Base-by-base conservation (phyloP, 345 rosid genomes). In the Firmiana major region DNA sequence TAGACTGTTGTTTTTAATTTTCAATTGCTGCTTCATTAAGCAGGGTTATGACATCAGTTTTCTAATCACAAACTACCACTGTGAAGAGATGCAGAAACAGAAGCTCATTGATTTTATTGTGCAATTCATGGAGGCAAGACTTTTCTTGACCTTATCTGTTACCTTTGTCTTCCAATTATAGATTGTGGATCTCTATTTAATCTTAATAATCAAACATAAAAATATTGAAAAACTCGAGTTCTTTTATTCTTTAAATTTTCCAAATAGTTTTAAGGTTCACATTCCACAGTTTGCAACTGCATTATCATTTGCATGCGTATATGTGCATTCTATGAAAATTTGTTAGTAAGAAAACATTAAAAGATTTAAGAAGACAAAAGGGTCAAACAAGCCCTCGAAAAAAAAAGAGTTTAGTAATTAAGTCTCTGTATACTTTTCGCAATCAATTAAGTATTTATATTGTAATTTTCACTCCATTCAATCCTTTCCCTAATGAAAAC, bases 31-130 rank as follows among this genome's bases (percentile, higher is more conserved):
- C 48, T 75, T 84, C 66, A 62, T 65, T 74, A 78, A 62, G 51
- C 90, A 96, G 99, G 99, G 99, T 72, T 92, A 93, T 85, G 99
- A 96, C 83, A 91, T 96, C 26, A 96, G 99, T 86, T 96, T 96
- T 87, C 97, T 96, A 24, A 89, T 93, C 82, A 96, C 98, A 17
- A 93, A 96, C 88, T 93, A 87, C 85, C 98, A 93, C 86, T 93
- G 97, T 17, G 98, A 96, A 85, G 98, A 96, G 78, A 91, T 96
- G 99, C 99, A 93, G 86, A 96, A 96, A 84, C 91, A 87, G 76
- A 96, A 91, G 86, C 97, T 96, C 64, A 91, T 96, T 24, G 97
- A 96, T 87, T 96, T 96, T 85, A 93, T 96, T 11, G 87, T 96
- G 85, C 98, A 96, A 83, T 96, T 96, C 81, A 91, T 96, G 97